These are phyloP conservation scores for Euphorbia peplus DNA, from an alignment of 345 rosid species.

Conservation along the genomic window DNA sequence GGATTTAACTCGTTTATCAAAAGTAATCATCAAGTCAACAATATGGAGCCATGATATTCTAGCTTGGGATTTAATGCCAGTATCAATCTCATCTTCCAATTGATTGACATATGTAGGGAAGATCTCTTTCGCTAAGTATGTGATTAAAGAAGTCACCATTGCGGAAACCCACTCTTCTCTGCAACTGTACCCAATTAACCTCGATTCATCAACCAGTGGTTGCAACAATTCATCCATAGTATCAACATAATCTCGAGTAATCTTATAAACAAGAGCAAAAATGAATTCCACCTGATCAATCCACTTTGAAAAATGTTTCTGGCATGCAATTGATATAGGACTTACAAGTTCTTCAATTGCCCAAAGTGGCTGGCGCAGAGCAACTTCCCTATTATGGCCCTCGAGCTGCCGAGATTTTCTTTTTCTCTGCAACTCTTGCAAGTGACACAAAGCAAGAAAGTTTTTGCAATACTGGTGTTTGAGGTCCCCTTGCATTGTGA, in stretches of 20 bases:
- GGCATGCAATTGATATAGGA: conserved; percentile 74
- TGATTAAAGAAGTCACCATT: conserved; percentile 73
- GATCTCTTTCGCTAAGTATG: conserved; percentile 75
- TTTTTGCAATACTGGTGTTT: conserved; percentile 67
- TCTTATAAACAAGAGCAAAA: conserved; percentile 82
- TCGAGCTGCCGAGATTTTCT: conserved; percentile 85
- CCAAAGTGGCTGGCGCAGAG: conserved; percentile 88
- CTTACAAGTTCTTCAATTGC: conserved; percentile 94
- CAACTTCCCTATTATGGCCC: conserved; percentile 53
- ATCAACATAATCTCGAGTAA: conserved; percentile 82
- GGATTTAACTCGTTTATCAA: conserved; percentile 73
- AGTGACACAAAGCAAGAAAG: conserved; percentile 71
- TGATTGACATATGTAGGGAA: conserved; percentile 63
- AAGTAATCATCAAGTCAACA: conserved; percentile 82
- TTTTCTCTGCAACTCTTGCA: conserved; percentile 78
- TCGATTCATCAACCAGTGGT: conserved; percentile 90
- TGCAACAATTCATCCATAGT: conserved; percentile 89
- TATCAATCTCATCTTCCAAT: conserved; percentile 45
- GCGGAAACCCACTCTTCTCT: conserved; percentile 93
- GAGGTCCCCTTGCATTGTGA: conserved; percentile 73
- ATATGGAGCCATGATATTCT: conserved; percentile 82
- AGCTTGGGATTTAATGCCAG: conserved; percentile 48
- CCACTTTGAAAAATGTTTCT: conserved; percentile 77
- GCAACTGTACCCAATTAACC: conserved; percentile 87
- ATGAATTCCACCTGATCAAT: conserved; percentile 72